Conservation (phyloP, 345 rosid species). For the Kandelia obovata region DNA sequence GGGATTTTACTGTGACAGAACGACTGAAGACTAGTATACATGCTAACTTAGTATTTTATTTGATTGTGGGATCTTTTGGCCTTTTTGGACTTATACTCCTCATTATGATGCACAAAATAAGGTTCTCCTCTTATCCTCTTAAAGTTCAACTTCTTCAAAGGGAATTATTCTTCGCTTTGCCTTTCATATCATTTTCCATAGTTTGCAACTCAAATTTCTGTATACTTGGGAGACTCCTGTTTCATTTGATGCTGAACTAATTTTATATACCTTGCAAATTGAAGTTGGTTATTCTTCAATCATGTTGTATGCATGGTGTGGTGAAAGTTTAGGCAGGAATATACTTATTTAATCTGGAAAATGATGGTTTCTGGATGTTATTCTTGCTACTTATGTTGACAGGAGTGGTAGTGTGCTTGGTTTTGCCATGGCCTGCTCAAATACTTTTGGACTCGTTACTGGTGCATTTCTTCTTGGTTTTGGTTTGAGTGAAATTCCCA, state of each 20-base stretch:
- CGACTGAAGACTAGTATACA: conserved; percentile 88
- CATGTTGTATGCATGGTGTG: background rate
- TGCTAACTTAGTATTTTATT: conserved; percentile 87
- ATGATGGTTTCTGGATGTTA: background rate
- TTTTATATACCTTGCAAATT: background rate
- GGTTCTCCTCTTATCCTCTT: conserved; percentile 35
- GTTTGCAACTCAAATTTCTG: conserved; percentile 14
- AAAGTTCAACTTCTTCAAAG: conserved; percentile 3
- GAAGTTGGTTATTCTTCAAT: background rate
- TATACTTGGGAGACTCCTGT: background rate
- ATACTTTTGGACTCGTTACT: conserved; percentile 99
- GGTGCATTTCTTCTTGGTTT: conserved; percentile 99
- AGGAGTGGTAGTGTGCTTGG: conserved; percentile 73
- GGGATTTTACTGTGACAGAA: conserved; percentile 87
- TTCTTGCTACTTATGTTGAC: conserved; percentile 16
- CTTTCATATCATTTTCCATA: background rate
- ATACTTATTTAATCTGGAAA: background rate
- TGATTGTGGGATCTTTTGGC: conserved; percentile 81
- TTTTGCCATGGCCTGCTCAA: conserved; percentile 96
- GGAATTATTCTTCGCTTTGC: conserved; percentile 9
- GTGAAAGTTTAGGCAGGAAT: background rate
- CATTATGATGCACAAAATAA: conserved; percentile 54
- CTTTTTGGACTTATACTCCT: conserved; percentile 90
- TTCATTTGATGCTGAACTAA: background rate
- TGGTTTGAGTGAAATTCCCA: conserved; percentile 96